These are phyloP conservation scores for Amoeboaphelidium protococcarum DNA, from an alignment of 371 early-diverging fungal genomes.

Conservation along the genomic window DNA sequence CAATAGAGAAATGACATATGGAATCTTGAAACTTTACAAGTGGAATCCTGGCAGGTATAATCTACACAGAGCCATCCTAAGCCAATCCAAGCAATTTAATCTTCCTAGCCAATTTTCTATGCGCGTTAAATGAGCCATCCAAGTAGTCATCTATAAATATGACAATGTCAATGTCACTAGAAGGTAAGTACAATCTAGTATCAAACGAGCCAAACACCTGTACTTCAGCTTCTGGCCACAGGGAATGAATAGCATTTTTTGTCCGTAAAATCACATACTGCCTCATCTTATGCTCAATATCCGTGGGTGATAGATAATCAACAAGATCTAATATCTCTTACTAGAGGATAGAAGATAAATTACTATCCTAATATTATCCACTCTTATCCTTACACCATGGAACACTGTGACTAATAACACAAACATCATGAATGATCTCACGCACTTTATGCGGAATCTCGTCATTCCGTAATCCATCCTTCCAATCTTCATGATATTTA, in stretches of 20 bases:
- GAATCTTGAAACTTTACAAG: constrained; percentile 63
- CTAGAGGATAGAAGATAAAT: constrained; percentile 12
- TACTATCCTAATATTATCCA: neutral
- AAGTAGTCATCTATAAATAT: constrained; percentile 19
- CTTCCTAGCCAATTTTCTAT: constrained; percentile 7
- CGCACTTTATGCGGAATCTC: neutral
- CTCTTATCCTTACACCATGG: neutral
- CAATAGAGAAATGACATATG: constrained; percentile 40
- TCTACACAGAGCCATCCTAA: constrained; percentile 9
- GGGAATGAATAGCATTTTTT: constrained; percentile 14
- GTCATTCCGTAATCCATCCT: neutral
- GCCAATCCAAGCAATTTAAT: constrained; percentile 7
- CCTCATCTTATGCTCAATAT: constrained; percentile 45
- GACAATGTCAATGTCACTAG: constrained; percentile 53
- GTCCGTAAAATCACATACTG: constrained; percentile 32
- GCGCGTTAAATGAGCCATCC: too few relatives aligned
- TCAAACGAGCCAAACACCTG: constrained; percentile 59
- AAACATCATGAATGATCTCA: neutral
- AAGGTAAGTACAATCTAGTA: constrained; percentile 55
- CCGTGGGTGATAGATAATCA: constrained; percentile 43
- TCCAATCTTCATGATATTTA: too few relatives aligned
- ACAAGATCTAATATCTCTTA: constrained; percentile 44
- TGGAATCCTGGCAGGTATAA: constrained; percentile 41
- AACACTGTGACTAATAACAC: neutral
- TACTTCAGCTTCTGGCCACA: constrained; percentile 17